Base-by-base conservation (phyloP, 2,329 filamentous ascomycete species). In the Pseudocercospora crystallina region DNA sequence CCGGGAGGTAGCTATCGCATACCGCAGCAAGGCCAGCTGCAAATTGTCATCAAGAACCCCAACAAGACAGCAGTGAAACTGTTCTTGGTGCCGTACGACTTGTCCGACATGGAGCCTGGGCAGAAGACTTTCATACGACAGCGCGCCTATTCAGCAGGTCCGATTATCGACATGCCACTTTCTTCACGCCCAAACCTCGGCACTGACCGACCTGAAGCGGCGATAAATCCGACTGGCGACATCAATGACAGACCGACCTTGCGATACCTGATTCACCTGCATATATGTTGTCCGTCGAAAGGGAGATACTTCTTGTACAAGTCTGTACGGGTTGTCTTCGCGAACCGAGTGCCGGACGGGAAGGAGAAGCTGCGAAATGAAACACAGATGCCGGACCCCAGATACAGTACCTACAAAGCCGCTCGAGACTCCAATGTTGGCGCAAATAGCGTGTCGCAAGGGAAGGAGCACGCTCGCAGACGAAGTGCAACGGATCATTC, bases 61-160 rank as follows among this genome's bases (percentile, higher is more conserved):
- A 96, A 97, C 73, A 97, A 97, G 68, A 97, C 94, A 3, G 94
- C 94, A 1, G 92, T 97, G 47, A 97, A 99, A 69, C 77, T 99
- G 0, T 97, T 97, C 61, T 78, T 97, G 17, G 83, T 99, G 2
- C 94, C 92, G 0, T 99, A 97, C 62, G 90, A 97, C 66, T 76
- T 99, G 1, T 80, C 83, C 1, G 92, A 90, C 44, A 99, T 99
- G 92, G 87, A 94, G 55, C 82, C 90, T 0, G 90, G 90, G 0
- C 95, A 90, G 12, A 97, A 97, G 71, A 99, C 94, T 0, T 97
- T 97, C 62, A 87, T 99, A 54, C 84, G 94, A 29, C 94, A 99
- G 71, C 86, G 94, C 53, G 94, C 88, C 68, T 97, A 96, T 69
- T 96, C 90, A 0, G 84, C 87, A 8, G 90, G 90, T 0, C 87